Base-by-base conservation (phyloP, 2,329 filamentous ascomycete species). In the Fusarium xylarioides region DNA sequence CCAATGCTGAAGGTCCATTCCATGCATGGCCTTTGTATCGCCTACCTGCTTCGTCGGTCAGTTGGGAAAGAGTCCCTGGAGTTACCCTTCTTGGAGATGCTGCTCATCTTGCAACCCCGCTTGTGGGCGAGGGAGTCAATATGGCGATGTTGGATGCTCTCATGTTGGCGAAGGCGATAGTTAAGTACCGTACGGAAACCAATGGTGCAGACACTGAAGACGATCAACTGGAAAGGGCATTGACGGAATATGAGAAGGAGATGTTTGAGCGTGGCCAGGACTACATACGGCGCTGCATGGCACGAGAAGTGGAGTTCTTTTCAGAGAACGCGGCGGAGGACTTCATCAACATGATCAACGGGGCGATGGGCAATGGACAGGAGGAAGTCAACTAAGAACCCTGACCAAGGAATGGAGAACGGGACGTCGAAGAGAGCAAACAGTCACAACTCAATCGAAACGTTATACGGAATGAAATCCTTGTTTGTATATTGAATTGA, bases 81-180 rank as follows among this genome's bases (percentile, higher is more conserved):
- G 80, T 85, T 7, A 87, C 88, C 0, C 77, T 90, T 18, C 77
- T 90, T 23, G 88, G 88, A 7, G 87, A 90, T 71, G 86, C 87
- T 2, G 87, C 87, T 12, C 87, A 90, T 76, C 71, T 89, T 18
- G 86, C 88, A 83, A 84, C 83, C 7, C 85, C 86, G 0, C 86
- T 84, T 63, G 84, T 83, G 0, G 88, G 88, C 7, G 86, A 87
- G 54, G 87, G 88, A 3, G 87, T 88, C 42, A 89, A 90, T 70
- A 73, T 84, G 6, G 86, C 84, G 1, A 85, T 90, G 84, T 77
- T 80, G 40, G 87, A 90, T 74, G 81, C 86, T 1, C 71, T 87
- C n/a, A 78, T 85, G 19, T 77, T 90, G 7, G 44, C 68, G 3
- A 82, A 81, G 0, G 49, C 77, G 18, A 80, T 80, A 21, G 79